Evolutionary conservation across 257 asterid genomes (phyloP).

Genomic region (Salvia splendens): DNA sequence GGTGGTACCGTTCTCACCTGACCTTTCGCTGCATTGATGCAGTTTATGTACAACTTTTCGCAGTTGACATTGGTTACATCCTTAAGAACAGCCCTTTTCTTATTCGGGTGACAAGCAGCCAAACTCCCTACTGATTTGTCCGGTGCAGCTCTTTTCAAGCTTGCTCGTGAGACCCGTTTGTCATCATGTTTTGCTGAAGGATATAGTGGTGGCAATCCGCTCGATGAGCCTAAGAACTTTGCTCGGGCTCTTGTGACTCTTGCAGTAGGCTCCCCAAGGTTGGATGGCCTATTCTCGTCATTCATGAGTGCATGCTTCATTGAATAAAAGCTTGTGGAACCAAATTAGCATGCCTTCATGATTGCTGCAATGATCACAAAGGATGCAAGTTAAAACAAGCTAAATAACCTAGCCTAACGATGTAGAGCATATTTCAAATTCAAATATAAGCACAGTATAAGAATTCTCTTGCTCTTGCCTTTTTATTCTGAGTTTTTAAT

Average conservation of each 20-base stretch:
- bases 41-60: conserved; percentile 47
- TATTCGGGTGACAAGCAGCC: conserved; percentile 35
- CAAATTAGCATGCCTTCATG: conserved; percentile 43
- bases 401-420: conserved; percentile 14
- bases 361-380: conserved; percentile 45
- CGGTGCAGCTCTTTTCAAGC: conserved; percentile 65
- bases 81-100: conserved; percentile 78
- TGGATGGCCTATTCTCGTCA: conserved; percentile 54
- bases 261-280: conserved; percentile 42
- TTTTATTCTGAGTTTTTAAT: neutral
- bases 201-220: conserved; percentile 67
- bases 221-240: conserved; percentile 56
- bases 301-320: conserved; percentile 55
- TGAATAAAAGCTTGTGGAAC: conserved; percentile 29
- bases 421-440: neutral
- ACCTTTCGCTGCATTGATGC: conserved; percentile 48
- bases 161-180: conserved; percentile 47
- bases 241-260: conserved; percentile 83
- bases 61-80: conserved; percentile 77
- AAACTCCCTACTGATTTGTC: conserved; percentile 40
- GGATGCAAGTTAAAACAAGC: conserved; percentile 30
- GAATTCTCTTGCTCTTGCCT: neutral
- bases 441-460: neutral
- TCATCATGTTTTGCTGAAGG: conserved; percentile 57
- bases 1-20: conserved; percentile 47